phyloP scores from a whole-genome alignment of 805 yeast genomes.

The Pichia paraexigua region DNA sequence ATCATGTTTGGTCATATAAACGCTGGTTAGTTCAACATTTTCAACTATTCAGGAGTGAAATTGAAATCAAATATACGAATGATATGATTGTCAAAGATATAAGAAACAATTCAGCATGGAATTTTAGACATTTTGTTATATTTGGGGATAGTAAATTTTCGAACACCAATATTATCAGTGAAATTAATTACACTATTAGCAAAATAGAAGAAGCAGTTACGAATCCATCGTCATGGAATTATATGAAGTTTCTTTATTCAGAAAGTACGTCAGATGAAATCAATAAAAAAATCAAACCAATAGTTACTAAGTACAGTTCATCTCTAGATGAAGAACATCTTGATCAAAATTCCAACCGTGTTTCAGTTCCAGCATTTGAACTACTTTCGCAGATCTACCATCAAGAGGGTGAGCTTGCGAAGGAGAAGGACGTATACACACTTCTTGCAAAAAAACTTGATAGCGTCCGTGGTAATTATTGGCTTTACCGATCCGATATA shows the following conservation, averaged over 20 bases:
- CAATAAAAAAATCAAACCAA: slow-evolving; percentile 19
- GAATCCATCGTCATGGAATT: slow-evolving; percentile 83
- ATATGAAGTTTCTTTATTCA: slow-evolving; percentile 31
- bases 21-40: slow-evolving; percentile 71
- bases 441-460: slow-evolving; percentile 37
- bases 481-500: slow-evolving; percentile 15
- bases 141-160: slow-evolving; percentile 20
- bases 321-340: slow-evolving; percentile 1
- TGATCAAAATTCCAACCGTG: slow-evolving; percentile 9
- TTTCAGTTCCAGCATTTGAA: slow-evolving; percentile 60
- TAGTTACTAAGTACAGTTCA: slow-evolving; percentile 37
- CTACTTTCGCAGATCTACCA: slow-evolving; percentile 44
- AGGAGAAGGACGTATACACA: slow-evolving; percentile 39
- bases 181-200: slow-evolving; percentile 43
- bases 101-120: slow-evolving; percentile 91
- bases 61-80: slow-evolving; percentile 47
- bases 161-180: slow-evolving; percentile 30
- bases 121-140: slow-evolving; percentile 62
- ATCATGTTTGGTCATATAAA: slow-evolving; percentile 93
- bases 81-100: slow-evolving; percentile 51
- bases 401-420: slow-evolving; percentile 20
- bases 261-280: slow-evolving; percentile 33
- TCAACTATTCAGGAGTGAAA: slow-evolving; percentile 33
- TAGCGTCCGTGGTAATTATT: slow-evolving; percentile 25
- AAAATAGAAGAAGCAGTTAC: slow-evolving; percentile 60